Evolutionary conservation across 176 grass and related monocot species (phyloP).

Genomic region (Avena insularis): DNA sequence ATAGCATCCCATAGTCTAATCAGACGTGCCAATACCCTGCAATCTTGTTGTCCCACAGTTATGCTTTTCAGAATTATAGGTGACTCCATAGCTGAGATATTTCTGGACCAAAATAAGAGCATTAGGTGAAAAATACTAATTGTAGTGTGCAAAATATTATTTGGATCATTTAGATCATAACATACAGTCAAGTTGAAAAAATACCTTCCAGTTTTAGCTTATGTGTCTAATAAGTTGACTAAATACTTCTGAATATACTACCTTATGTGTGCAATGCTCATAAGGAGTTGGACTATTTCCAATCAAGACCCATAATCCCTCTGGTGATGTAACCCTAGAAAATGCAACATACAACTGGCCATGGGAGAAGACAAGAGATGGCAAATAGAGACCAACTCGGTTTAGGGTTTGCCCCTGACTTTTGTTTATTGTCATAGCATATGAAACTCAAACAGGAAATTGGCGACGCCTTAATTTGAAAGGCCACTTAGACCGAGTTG

Average conservation of each 20-base stretch:
- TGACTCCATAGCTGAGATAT: not conserved
- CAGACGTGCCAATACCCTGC: not conserved
- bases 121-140: not conserved
- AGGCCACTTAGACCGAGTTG: not conserved
- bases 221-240: not conserved
- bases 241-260: not conserved
- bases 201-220: not conserved
- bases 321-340: not conserved
- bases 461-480: constrained; percentile 13
- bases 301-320: not conserved
- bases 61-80: not conserved
- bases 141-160: too few relatives aligned
- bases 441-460: not conserved
- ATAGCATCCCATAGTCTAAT: not conserved
- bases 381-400: constrained; percentile 4
- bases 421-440: not conserved
- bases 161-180: not conserved
- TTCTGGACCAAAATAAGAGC: not conserved
- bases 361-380: constrained; percentile 17
- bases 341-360: constrained; percentile 42
- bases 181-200: too few relatives aligned
- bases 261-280: not conserved
- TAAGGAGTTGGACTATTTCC: not conserved
- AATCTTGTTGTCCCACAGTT: not conserved
- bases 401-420: not conserved